A percentile compares a stretch with the other conserved stretches of the same genome.
phyloP scores from a whole-genome alignment of 2,329 filamentous ascomycete genomes.

The Aspergillus pseudoglaucus region DNA sequence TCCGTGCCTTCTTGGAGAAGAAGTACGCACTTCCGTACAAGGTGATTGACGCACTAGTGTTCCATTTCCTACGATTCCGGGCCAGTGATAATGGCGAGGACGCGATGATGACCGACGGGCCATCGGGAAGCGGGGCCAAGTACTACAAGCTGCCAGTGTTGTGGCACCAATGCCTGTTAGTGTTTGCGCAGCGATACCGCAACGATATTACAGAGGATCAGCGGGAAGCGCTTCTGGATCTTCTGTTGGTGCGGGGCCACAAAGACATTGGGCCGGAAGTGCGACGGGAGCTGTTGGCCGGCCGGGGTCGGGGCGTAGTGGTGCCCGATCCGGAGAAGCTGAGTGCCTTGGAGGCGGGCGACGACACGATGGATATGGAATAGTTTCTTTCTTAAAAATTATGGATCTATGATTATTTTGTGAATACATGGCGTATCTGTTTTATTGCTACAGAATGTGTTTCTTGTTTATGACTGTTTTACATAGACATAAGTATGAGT shows the following conservation, averaged over 20 bases:
- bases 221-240: conserved; percentile 79
- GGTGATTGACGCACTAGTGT: conserved; percentile 88
- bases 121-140: conserved; percentile 44
- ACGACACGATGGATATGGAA: conserved; percentile 81
- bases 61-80: conserved; percentile 90
- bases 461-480: not conserved
- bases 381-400: not conserved
- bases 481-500: not conserved
- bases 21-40: conserved; percentile 94
- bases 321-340: conserved; percentile 45
- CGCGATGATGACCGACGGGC: conserved; percentile 40
- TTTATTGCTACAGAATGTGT: not conserved
- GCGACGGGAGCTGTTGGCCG: conserved; percentile 77
- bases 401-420: not conserved
- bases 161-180: conserved; percentile 89
- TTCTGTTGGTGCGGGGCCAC: conserved; percentile 79
- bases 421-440: not conserved
- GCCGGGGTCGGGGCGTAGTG: conserved; percentile 73
- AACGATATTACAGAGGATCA: conserved; percentile 96
- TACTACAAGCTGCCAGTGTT: conserved; percentile 72
- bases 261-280: conserved; percentile 86
- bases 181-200: conserved; percentile 89
- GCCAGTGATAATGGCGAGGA: conserved; percentile 55
- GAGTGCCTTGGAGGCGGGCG: conserved; percentile 58
- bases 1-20: conserved; percentile 88